A percentile compares a stretch with the other conserved stretches of the same genome.
phyloP scores from a whole-genome alignment of 768 basidiomycete species.

The Collybiopsis luxurians region DNA sequence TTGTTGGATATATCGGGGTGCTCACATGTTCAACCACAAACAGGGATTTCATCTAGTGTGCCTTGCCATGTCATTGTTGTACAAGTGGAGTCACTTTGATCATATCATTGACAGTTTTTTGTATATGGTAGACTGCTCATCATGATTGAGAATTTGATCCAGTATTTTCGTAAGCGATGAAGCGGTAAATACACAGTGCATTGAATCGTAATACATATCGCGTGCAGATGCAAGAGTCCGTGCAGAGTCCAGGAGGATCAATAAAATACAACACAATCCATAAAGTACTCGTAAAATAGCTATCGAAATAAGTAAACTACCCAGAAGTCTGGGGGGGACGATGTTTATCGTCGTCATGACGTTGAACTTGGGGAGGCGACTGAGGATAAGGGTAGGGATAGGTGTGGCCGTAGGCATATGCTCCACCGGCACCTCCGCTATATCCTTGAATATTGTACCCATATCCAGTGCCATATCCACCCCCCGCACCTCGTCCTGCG shows the following conservation, averaged over 20 bases:
- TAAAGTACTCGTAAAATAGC: not conserved
- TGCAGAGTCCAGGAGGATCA: too few relatives aligned
- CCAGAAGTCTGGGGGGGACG: not conserved
- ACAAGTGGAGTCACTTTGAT: too few relatives aligned
- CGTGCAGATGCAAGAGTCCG: too few relatives aligned
- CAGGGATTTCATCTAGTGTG: constrained; percentile 6
- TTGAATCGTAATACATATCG: too few relatives aligned
- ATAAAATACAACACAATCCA: too few relatives aligned
- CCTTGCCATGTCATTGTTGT: too few relatives aligned
- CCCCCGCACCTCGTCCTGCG: constrained; percentile 3
- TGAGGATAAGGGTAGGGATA: not conserved
- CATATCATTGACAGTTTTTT: too few relatives aligned
- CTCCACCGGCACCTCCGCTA: not conserved
- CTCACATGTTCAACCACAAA: not conserved
- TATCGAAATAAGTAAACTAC: not conserved
- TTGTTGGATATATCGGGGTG: constrained; percentile 2
- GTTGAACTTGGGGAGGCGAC: constrained; percentile 3
- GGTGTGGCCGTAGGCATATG: not conserved
- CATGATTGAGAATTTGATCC: too few relatives aligned
- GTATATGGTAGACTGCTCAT: too few relatives aligned
- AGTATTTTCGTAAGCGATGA: too few relatives aligned
- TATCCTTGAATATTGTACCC: not conserved
- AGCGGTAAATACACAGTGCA: too few relatives aligned
- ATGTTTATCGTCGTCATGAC: not conserved
- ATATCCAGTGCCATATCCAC: not conserved